A percentile compares a stretch with the other conserved stretches of the same genome.
phyloP scores from a whole-genome alignment of 176 grass and related monocot species.

The Raddia distichophylla region DNA sequence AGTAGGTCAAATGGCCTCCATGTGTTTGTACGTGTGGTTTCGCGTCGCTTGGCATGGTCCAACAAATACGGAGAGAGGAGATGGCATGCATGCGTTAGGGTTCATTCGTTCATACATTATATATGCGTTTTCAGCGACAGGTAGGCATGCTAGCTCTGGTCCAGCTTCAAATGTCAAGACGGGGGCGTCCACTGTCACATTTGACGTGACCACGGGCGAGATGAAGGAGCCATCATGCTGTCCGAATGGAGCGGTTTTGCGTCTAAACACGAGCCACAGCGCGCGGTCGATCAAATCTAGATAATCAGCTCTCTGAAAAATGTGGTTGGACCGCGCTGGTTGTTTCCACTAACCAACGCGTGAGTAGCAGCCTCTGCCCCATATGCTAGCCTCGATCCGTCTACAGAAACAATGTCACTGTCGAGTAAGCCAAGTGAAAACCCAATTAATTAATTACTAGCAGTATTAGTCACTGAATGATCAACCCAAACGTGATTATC shows the following conservation, averaged over 20 bases:
- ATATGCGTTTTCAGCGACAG: slow-evolving; percentile 1
- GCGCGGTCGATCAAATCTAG: slow-evolving; percentile 2
- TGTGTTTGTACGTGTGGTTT: not conserved
- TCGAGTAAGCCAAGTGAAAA: slow-evolving; percentile 32
- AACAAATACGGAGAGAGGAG: not conserved
- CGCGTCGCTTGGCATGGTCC: slow-evolving; percentile 22
- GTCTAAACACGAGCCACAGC: not conserved
- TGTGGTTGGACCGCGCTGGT: slow-evolving; percentile 5
- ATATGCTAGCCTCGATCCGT: not conserved
- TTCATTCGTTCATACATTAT: not conserved
- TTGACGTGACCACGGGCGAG: slow-evolving; percentile 31
- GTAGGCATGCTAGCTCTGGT: not conserved
- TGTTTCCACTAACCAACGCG: not conserved
- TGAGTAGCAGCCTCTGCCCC: slow-evolving; percentile 2
- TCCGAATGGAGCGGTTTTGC: slow-evolving; percentile 7
- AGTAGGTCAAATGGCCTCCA: not conserved
- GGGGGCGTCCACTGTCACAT: slow-evolving; percentile 34
- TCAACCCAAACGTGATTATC: not conserved
- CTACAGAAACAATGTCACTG: slow-evolving; percentile 20
- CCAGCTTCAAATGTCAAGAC: slow-evolving; percentile 35
- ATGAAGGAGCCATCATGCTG: slow-evolving; percentile 7
- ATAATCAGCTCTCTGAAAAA: not conserved
- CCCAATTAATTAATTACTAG: not conserved
- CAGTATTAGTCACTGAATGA: not conserved
- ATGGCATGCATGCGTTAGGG: not conserved